Evolutionary conservation across 2,329 filamentous ascomycete genomes (phyloP), one percentile per base, ranked within the genome.

Genomic region (Colletotrichum lini): DNA sequence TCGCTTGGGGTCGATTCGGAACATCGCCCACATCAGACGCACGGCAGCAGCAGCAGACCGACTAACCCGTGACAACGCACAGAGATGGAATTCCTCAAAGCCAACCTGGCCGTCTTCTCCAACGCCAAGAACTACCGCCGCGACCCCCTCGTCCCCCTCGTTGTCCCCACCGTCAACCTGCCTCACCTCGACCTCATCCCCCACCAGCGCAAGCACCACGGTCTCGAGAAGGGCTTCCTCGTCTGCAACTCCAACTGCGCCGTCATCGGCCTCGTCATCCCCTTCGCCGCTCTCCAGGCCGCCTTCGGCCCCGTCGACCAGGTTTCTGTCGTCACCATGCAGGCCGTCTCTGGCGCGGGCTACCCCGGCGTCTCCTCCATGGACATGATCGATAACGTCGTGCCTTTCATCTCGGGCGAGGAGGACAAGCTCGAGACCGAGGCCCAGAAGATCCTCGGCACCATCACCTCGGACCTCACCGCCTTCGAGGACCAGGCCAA

Each of bases 181-280:
- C 84, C 90, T 53, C 96, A 98, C 83, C 89, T 98, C 77, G 90
- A 93, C 79, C 88, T 98, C 73, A 96, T 98, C 79, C 92, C 93
- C n/a, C 92, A 97, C 82, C 96, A 98, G 85, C 89, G 94, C 73
- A 87, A 90, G 79, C 87, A 93, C 53, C 90, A 93, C 81, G 85
- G 86, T 38, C 87, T 98, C 54, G 86, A 92, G 73, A 95, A 93
- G 83, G 96, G 96, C 30, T 98, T 98, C 85, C 85, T 98, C 47
- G 94, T 98, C 72, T 98, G 96, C 89, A 98, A 98, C 86, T 97
- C 94, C 75, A 98, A 98, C 85, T 99, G 96, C 84, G 96, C 96
- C 67, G 96, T 98, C 78, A 98, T 98, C 77, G 96, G 96, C 58
- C 90, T 98, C 70, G 96, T 98, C 72, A 97, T 98, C 74, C 96